Conservation (phyloP, 2,329 filamentous ascomycete species). For the Albifimbria verrucaria region DNA sequence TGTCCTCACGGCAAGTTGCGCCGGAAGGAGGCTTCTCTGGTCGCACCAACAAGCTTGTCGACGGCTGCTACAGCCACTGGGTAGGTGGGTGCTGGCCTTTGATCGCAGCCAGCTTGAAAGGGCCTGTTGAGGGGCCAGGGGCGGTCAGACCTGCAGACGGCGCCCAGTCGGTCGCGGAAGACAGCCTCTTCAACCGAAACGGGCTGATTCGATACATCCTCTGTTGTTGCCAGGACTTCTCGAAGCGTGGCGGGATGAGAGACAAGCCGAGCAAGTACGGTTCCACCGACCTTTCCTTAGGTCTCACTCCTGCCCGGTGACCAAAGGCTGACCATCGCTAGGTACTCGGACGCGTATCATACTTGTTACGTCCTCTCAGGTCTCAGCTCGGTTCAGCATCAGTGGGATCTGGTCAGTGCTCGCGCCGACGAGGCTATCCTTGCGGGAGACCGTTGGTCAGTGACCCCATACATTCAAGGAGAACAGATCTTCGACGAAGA, state of each 20-base stretch:
- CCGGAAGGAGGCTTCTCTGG: conserved; percentile 93
- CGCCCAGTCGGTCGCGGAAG: conserved; percentile 25
- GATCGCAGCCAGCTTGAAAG: conserved; percentile 73
- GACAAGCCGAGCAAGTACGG: conserved; percentile 89
- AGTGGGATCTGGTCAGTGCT: conserved; percentile 44
- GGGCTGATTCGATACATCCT: conserved; percentile 88
- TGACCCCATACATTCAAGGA: conserved; percentile 48
- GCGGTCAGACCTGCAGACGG: conserved; percentile 23
- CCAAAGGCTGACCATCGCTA: conserved; percentile 28
- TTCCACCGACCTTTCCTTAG: conserved; percentile 7
- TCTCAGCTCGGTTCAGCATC: conserved; percentile 76
- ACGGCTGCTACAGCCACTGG: conserved; percentile 99
- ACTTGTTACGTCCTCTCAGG: conserved; percentile 89
- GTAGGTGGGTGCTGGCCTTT: conserved; percentile 93
- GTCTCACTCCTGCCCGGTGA: background rate
- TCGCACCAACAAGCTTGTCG: conserved; percentile 94
- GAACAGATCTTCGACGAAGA: conserved; percentile 65
- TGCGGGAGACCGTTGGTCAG: conserved; percentile 41
- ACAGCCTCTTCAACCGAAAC: conserved; percentile 72
- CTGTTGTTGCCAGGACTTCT: conserved; percentile 76
- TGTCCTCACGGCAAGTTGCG: conserved; percentile 82
- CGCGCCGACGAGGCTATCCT: conserved; percentile 29
- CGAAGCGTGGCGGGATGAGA: conserved; percentile 72
- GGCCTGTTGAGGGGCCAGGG: conserved; percentile 31
- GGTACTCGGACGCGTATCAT: conserved; percentile 83